These are phyloP conservation scores for Trichoderma breve DNA, from an alignment of 2,329 filamentous ascomycete species.

Conservation along the genomic window DNA sequence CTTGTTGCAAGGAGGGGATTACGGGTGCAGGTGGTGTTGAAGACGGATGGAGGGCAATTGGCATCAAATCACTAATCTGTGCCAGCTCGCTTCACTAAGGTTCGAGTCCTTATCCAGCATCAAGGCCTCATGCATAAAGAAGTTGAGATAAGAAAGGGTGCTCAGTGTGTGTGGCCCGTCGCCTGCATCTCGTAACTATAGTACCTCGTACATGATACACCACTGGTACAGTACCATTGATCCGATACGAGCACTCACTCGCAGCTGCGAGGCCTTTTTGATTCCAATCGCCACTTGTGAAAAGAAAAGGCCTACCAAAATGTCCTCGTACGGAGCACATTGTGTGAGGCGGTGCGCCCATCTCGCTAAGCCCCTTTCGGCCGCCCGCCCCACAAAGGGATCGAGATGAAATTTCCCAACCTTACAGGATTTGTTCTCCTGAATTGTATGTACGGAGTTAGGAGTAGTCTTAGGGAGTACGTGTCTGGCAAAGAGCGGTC, in stretches of 20 bases:
- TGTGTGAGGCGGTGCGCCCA: conserved; percentile 12
- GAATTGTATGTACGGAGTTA: conserved; percentile 19
- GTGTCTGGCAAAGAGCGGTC: conserved; percentile 20
- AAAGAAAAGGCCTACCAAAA: neutral
- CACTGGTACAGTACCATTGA: neutral
- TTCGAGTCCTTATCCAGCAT: neutral
- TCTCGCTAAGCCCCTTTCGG: conserved; percentile 17
- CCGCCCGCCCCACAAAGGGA: conserved; percentile 9
- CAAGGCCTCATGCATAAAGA: neutral
- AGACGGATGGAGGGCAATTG: neutral
- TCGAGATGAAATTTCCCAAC: conserved; percentile 22
- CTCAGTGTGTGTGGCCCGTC: neutral
- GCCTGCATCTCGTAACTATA: neutral
- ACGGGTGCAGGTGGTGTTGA: neutral
- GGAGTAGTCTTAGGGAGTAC: conserved; percentile 19
- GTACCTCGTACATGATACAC: neutral
- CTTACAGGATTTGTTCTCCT: conserved; percentile 18
- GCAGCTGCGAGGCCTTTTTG: neutral
- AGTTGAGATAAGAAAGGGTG: neutral
- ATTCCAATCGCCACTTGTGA: neutral
- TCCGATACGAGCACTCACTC: neutral
- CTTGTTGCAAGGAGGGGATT: neutral
- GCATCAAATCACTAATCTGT: neutral
- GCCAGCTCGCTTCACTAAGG: neutral
- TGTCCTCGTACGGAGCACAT: conserved; percentile 1